These are phyloP conservation scores for Pseudozyma tsukubaensis DNA, from an alignment of 1,284 basidiomycete species.

Conservation along the genomic window DNA sequence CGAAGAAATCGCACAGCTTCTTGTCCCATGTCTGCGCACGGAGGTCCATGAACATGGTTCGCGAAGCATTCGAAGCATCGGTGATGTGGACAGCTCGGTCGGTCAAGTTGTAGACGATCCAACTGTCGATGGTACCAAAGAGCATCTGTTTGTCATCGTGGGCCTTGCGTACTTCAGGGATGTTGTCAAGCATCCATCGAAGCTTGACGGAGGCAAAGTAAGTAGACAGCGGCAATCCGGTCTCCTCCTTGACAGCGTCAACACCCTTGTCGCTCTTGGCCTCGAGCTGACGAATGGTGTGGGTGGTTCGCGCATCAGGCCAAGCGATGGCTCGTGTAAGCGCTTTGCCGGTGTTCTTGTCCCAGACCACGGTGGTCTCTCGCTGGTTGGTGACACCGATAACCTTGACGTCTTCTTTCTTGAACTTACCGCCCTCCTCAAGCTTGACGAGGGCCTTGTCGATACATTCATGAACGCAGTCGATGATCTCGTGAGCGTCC, in stretches of 20 bases:
- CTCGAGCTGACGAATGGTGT: conserved; percentile 82
- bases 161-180: conserved; percentile 81
- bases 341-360: conserved; percentile 85
- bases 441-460: conserved; percentile 79
- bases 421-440: conserved; percentile 78
- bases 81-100: conserved; percentile 88
- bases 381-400: conserved; percentile 98
- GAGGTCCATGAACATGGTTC: conserved; percentile 91
- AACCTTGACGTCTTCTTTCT: conserved; percentile 84
- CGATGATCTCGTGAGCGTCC: conserved; percentile 84
- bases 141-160: conserved; percentile 84
- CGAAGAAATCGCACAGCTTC: conserved; percentile 87
- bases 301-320: conserved; percentile 91
- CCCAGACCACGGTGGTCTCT: conserved; percentile 96
- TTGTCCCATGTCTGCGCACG: conserved; percentile 84
- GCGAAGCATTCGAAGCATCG: conserved; percentile 96
- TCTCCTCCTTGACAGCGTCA: conserved; percentile 73
- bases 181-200: conserved; percentile 94
- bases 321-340: conserved; percentile 90
- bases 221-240: conserved; percentile 71
- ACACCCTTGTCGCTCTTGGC: conserved; percentile 81
- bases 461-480: conserved; percentile 82
- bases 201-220: conserved; percentile 97
- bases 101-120: conserved; percentile 91
- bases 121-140: conserved; percentile 96